A percentile compares a stretch with the other conserved stretches of the same genome.
phyloP scores from a whole-genome alignment of 768 basidiomycete species.

The Boletus vermiculosoides region DNA sequence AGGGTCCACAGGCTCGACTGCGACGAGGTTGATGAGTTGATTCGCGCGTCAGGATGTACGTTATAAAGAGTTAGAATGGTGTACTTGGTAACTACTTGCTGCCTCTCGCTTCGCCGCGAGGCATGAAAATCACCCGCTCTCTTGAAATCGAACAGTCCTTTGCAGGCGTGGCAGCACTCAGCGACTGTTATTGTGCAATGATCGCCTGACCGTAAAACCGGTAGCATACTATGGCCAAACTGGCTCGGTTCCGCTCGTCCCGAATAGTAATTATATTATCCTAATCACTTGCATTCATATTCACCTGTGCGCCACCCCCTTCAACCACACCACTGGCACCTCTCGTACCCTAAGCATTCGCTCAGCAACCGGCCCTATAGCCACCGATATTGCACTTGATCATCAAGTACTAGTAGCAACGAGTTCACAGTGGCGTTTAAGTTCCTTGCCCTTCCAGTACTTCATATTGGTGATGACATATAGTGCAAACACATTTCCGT shows the following conservation, averaged over 20 bases:
- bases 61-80: background rate
- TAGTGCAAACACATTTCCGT: background rate
- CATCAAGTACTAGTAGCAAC: background rate
- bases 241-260: background rate
- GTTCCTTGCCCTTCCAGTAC: background rate
- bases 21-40: too few species aligned
- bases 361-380: background rate
- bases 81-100: background rate
- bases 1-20: background rate
- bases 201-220: too few species aligned
- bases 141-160: too few species aligned
- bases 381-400: background rate
- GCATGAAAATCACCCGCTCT: too few species aligned
- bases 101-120: background rate
- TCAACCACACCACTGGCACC: too few species aligned
- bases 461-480: background rate
- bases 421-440: background rate
- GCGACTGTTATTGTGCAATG: too few species aligned
- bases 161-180: too few species aligned
- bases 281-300: background rate
- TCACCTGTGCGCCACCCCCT: background rate
- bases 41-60: too few species aligned
- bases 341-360: background rate
- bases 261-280: background rate
- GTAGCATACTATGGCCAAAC: too few species aligned